Base-by-base conservation (phyloP, 495 filamentous ascomycete species). In the Cudoniella acicularis region DNA sequence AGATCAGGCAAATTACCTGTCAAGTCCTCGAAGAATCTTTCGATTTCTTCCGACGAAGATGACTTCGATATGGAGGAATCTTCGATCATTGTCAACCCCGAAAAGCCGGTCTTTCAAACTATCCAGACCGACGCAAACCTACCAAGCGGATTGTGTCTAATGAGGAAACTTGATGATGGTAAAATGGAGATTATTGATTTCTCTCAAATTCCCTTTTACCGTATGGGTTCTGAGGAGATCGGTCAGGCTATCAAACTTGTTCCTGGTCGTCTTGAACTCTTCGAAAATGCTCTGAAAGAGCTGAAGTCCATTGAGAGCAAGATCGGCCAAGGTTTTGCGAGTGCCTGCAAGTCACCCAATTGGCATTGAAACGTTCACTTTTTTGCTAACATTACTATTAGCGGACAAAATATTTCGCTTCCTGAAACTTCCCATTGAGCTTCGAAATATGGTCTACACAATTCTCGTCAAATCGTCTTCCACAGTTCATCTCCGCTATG, bases 361-460 rank as follows among this genome's bases (percentile, higher is more conserved):
- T 17, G 17, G 48, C 41, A 48, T 45, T 18, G 13, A 6, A 9
- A 41, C 36, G 36, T 41, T n/a, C 9, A 41, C 9, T 9, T 41
- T 9, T 9, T 8, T 47, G n/a, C 43, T 47, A n/a, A 47, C 20
- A 47, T 47, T 47, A n/a, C 18, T 17, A 3, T 6, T 56, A 62
- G 60, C 54, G 10, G 18, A 30, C 1, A 18, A 53, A 6, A 53
- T 54, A 17, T 62, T 62, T 42, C 54, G 49, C 1, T 49, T 63
- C 42, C 20, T 58, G 10, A 50, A 53, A 6, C 41, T 63, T 16
- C 60, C 60, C 8, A 24, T 23, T 16, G 54, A 63, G 40, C n/a
- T 63, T 1, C 52, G 54, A 2, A n/a, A 41, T 27, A 42, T 6
- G 6, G 51, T 63, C 13, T 63, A 46, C 11, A 21, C 54, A n/a